phyloP scores from a whole-genome alignment of 495 filamentous ascomycete species.

The Cercophora newfieldiana region DNA sequence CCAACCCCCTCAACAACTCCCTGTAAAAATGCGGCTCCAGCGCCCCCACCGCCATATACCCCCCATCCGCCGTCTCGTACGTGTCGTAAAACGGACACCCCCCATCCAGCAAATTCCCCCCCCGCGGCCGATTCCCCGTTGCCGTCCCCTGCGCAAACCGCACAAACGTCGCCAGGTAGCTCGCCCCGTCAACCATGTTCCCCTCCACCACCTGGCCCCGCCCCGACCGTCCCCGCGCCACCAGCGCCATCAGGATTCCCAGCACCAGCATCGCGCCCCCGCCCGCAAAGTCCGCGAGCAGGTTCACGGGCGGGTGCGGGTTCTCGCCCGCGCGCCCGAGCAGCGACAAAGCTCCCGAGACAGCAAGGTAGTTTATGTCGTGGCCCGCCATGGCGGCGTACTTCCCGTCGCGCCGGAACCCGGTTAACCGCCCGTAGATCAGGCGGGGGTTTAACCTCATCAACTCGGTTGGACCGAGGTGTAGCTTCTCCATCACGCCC shows the following conservation, averaged over 20 bases:
- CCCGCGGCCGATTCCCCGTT: constrained; percentile 62
- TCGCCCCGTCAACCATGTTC: constrained; percentile 92
- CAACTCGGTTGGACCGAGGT: constrained; percentile 68
- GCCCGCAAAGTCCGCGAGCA: constrained; percentile 88
- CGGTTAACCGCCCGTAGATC: constrained; percentile 82
- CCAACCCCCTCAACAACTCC: constrained; percentile 64
- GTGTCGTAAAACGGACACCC: constrained; percentile 87
- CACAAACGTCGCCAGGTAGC: constrained; percentile 74
- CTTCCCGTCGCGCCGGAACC: constrained; percentile 82
- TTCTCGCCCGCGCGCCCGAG: constrained; percentile 67
- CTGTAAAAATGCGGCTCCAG: constrained; percentile 84
- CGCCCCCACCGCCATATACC: constrained; percentile 87
- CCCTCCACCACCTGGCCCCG: constrained; percentile 86
- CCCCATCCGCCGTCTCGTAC: constrained; percentile 80
- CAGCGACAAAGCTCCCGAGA: constrained; percentile 75
- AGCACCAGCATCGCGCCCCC: constrained; percentile 78
- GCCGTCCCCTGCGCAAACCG: constrained; percentile 61
- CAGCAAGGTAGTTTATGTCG: constrained; percentile 95
- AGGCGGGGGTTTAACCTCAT: constrained; percentile 68
- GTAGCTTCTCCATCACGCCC: constrained; percentile 81
- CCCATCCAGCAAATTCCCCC: constrained; percentile 77
- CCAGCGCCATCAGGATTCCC: constrained; percentile 65
- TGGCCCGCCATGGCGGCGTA: constrained; percentile 92
- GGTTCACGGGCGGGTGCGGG: constrained; percentile 77
- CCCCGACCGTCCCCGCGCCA: constrained; percentile 58